Evolutionary conservation across 257 asterid species (phyloP).

Genomic region (Solanum boliviense): DNA sequence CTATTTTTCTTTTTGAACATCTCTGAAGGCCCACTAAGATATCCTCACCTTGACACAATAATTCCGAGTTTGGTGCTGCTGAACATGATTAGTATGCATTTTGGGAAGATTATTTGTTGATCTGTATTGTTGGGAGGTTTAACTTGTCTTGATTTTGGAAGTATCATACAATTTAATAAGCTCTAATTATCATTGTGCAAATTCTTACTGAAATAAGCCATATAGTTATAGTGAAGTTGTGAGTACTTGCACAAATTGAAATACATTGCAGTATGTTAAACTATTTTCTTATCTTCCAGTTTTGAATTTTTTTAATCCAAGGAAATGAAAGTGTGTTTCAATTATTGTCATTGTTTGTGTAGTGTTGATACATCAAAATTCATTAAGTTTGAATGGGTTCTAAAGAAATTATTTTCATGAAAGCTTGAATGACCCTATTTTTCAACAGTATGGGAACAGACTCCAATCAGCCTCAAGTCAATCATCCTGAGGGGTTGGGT

Average conservation of each 20-base stretch:
- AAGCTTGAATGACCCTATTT: not conserved
- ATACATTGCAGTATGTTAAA: not conserved
- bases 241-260: not conserved
- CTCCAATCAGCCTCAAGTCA: not conserved
- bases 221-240: not conserved
- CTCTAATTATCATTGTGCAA: not conserved
- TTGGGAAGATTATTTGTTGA: not conserved
- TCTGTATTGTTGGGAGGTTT: not conserved
- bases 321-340: not conserved
- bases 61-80: not conserved
- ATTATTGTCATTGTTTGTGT: not conserved
- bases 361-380: not conserved
- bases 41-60: not conserved
- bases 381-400: not conserved
- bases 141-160: not conserved
- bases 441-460: not conserved
- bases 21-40: not conserved
- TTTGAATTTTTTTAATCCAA: not conserved
- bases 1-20: not conserved
- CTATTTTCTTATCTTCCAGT: not conserved
- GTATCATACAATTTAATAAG: not conserved
- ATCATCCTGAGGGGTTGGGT: not conserved
- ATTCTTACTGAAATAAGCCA: not conserved
- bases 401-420: not conserved
- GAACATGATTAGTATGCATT: not conserved